Base-by-base conservation (phyloP, 768 basidiomycete species). In the Cystobasidium ongulense region DNA sequence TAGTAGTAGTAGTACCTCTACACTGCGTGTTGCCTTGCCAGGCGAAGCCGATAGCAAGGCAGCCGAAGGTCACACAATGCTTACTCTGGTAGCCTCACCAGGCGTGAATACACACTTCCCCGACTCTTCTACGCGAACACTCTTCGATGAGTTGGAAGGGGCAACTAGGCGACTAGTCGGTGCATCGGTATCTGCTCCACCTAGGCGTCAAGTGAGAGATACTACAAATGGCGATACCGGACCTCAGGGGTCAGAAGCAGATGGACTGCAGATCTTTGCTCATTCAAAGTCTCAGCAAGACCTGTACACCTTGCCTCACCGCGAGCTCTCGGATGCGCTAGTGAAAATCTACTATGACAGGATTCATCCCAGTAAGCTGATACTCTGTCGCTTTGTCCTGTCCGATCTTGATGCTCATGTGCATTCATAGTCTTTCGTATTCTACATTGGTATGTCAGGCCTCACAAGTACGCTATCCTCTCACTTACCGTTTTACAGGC, bases 361-460 rank as follows among this genome's bases (percentile, higher is more conserved):
- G 21, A 21, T 59, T 13, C 57, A 59, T 59, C 15, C 57, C 13
- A 35, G 57, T 59, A 31, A 59, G 57, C 27, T 46, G 13, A n/a
- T n/a, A 46, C n/a, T 46, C 43, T 46, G 17, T 27, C 57, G 4
- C 57, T 29, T 35, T 29, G 13, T 29, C 57, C 4, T 59, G 3
- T 15, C 11, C 29, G 17, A 59, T 35, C 29, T 35, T 54, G 53
- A 15, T 10, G 11, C 33, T 13, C 43, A 46, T n/a, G 43, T n/a
- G n/a, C n/a, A n/a, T n/a, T n/a, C n/a, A 46, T 46, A 64, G 63
- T 64, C 15, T 64, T 36, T 41, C 38, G 63, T n/a, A 64, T 64
- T 27, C 31, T 64, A 11, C 63, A 64, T 38, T 64, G 63, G 59
- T 61, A 38, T 38, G 59, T 38, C 31, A 10, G 5, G n/a, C n/a